Conservation (phyloP, 116 monocot genomes). For the Phalaenopsis hybrid region DNA sequence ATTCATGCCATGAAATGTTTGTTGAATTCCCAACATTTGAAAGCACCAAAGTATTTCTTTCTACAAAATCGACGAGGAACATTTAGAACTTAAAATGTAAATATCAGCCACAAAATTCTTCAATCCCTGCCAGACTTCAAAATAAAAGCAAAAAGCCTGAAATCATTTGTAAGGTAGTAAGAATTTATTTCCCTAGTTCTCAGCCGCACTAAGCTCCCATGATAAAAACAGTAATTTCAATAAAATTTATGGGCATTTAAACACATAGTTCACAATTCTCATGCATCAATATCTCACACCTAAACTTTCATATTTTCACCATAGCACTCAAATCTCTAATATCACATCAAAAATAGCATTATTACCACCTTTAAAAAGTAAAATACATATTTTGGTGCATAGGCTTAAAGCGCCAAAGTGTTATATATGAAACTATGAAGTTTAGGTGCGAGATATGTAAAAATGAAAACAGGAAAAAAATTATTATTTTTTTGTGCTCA, state of each 20-base stretch:
- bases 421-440: too few species aligned
- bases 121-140: neutral
- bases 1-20: slow-evolving; percentile 75
- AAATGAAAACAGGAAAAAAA: neutral
- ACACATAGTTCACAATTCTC: too few species aligned
- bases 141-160: neutral
- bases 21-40: slow-evolving; percentile 64
- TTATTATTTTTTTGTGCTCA: neutral
- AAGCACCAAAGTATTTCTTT: slow-evolving; percentile 17
- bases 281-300: too few species aligned
- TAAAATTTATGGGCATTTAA: neutral
- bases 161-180: too few species aligned
- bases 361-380: too few species aligned
- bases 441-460: neutral
- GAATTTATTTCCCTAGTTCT: neutral
- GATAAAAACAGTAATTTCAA: neutral
- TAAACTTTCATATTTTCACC: too few species aligned
- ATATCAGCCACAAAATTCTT: neutral
- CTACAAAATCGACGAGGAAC: slow-evolving; percentile 8
- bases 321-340: too few species aligned
- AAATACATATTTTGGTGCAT: too few species aligned
- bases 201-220: neutral
- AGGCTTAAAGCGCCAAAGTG: too few species aligned
- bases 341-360: too few species aligned
- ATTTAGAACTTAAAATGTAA: neutral